Base-by-base conservation (phyloP, 768 basidiomycete species). In the Mycena capillaripes region DNA sequence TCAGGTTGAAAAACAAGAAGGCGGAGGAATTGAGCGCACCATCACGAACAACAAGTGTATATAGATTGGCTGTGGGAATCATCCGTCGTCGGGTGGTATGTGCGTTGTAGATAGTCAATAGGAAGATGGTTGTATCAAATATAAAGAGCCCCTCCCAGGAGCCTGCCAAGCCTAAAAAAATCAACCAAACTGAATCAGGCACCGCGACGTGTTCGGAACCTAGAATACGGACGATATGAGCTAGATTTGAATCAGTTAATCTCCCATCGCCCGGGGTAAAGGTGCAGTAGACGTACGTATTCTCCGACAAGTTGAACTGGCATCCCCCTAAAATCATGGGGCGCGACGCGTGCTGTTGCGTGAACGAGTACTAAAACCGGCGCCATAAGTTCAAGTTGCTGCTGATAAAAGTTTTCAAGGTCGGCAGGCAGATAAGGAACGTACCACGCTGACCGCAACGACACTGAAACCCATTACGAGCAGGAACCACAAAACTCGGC, bases 21-120 rank as follows among this genome's bases (percentile, higher is more conserved):
- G 27, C 14, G 0, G 23, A 52, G 12, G 17, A 4, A 12, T 4
- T 10, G 10, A 0, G 61, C 12, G 81, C 79, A 70, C 84, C 83
- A 66, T 85, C 84, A 36, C 83, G 77, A 30, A 80, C 70, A 4
- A 85, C 70, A 11, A 85, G 67, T 16, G 75, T 76, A 12, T 62
- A 66, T 32, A 60, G 58, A n/a, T 40, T 29, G 50, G 34, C n/a
- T 27, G 59, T 21, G 38, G 69, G 55, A 40, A 64, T 40, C 29
- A 42, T 59, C 23, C 46, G 57, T 48, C 55, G 56, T 16, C 77
- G 70, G 3, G 69, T 68, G 56, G 42, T 67, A 66, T 57, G 76
- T 5, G 83, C 81, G 74, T 79, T 81, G 65, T 46, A 66, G 21
- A 84, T 23, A 0, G 82, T 84, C 57, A 85, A 71, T 23, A 55